Evolutionary conservation across 768 basidiomycete genomes (phyloP), one percentile per base, ranked within the genome.

Genomic region (Boletus sp.): DNA sequence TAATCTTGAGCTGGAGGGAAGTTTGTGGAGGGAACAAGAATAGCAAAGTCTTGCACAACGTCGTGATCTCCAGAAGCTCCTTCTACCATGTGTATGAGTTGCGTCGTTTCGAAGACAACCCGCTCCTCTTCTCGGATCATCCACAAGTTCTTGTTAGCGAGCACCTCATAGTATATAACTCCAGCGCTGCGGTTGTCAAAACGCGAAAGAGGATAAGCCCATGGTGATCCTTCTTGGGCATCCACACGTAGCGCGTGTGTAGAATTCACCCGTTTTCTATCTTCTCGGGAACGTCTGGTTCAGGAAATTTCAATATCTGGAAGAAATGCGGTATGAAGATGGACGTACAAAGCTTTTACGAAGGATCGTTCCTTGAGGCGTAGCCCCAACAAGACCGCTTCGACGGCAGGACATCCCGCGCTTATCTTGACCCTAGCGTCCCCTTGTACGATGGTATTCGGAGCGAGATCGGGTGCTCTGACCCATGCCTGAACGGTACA

Each of bases 1-100:
- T 32, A 14, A 11, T 68, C 55, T 29, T 59, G 17, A 2, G 48
- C 54, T 2, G 57, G 61, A 18, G 66, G 66, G 17, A 63, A 59
- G 39, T 65, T 68, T 10, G 66, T 67, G 28, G 59, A 60, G 4
- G 61, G 66, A 30, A 68, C 57, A 3, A 65, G 54, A 18, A 68
- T 20, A 14, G 41, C 24, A 49, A 67, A 66, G 7, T 54, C 51
- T 47, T 57, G 59, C 7, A 57, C 20, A 32, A 55, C 30, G 11
- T 55, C 48, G 17, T 33, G 48, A 33, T 24, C 35, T 49, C 18
- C 7, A 47, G n/a, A 30, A 30, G 45, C 14, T 20, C 18, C 46
- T 20, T 37, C 36, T 2, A 9, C 42, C 2, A 52, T 15, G 7
- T n/a, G 18, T n/a, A 60, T 42, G n/a, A n/a, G n/a, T 18, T 61